Conservation (phyloP, 73 alveolate genomes). For the Uronychia setigera region DNA sequence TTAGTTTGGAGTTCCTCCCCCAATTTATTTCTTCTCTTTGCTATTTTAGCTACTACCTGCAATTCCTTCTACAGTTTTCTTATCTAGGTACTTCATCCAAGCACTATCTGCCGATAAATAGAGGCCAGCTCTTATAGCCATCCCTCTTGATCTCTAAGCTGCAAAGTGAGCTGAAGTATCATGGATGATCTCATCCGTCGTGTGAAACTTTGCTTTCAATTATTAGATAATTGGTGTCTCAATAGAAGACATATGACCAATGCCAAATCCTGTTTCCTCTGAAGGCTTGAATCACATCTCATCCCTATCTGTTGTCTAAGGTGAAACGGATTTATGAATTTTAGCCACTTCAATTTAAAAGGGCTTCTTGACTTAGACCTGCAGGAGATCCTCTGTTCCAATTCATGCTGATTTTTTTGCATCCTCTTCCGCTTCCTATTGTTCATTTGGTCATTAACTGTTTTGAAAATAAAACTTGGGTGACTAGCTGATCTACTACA, state of each 20-base stretch:
- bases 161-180: background rate
- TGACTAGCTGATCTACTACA: background rate
- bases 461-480: background rate
- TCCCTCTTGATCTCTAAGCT: background rate
- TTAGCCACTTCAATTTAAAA: no score
- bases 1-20: no score
- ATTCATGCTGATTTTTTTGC: no score
- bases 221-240: background rate
- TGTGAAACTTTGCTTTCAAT: background rate
- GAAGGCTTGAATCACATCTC: background rate
- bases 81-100: background rate
- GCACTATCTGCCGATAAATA: background rate
- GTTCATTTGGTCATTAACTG: no score
- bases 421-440: no score
- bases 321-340: no score
- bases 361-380: no score
- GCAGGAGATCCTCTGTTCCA: no score
- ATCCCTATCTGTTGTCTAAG: background rate
- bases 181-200: background rate
- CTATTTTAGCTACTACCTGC: no score
- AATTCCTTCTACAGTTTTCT: background rate
- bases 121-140: background rate
- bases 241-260: background rate
- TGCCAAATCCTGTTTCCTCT: background rate
- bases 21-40: no score